phyloP scores from a whole-genome alignment of 305 asterid genomes.

The Striga hermonthica region DNA sequence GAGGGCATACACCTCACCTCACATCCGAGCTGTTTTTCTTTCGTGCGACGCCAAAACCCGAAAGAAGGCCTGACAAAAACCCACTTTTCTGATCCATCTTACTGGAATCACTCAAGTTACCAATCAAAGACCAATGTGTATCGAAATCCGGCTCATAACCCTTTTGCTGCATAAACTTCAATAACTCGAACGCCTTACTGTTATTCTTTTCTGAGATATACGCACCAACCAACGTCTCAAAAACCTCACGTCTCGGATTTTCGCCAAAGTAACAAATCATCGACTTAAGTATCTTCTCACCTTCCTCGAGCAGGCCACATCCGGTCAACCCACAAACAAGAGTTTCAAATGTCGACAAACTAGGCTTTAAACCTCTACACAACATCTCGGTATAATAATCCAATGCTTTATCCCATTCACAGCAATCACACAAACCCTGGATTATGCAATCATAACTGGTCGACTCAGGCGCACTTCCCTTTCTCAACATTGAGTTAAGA shows the following conservation, averaged over 20 bases:
- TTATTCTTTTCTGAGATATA: conserved; percentile 46
- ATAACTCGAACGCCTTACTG: conserved; percentile 48
- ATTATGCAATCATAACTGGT: conserved; percentile 55
- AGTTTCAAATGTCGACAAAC: conserved; percentile 45
- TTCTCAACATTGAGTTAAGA: conserved; percentile 56
- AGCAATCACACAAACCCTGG: conserved; percentile 41
- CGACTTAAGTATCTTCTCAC: conserved; percentile 50
- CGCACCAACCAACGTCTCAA: conserved; percentile 43
- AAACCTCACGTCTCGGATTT: conserved; percentile 61
- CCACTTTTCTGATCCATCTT: conserved; percentile 35
- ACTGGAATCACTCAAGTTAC: conserved; percentile 49
- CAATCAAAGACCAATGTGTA: conserved; percentile 81
- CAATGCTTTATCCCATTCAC: conserved; percentile 51
- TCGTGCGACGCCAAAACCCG: conserved; percentile 55
- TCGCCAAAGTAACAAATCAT: conserved; percentile 50
- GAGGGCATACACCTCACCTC: conserved; percentile 22
- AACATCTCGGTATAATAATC: conserved; percentile 75
- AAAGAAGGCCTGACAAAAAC: conserved; percentile 65
- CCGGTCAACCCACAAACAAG: conserved; percentile 46
- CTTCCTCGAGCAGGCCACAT: conserved; percentile 49
- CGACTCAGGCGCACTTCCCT: conserved; percentile 50
- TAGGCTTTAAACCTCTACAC: conserved; percentile 47
- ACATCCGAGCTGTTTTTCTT: conserved; percentile 28
- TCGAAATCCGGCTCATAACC: conserved; percentile 77
- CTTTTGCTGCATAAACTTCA: conserved; percentile 64